These are phyloP conservation scores for Phytopythium helicoides DNA, from an alignment of 352 stramenopile species.

Conservation along the genomic window DNA sequence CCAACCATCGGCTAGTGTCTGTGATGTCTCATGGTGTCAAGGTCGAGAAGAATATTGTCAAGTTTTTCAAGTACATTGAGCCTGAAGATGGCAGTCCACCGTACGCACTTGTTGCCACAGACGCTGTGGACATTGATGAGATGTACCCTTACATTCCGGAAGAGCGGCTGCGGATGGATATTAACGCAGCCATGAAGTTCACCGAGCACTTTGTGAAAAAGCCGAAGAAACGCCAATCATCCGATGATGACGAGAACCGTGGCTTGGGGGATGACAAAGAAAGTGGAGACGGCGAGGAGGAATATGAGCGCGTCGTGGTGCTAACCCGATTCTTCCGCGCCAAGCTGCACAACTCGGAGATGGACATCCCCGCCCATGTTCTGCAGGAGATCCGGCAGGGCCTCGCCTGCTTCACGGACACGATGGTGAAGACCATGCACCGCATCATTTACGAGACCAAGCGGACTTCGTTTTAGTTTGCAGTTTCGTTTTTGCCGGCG, in stretches of 20 bases:
- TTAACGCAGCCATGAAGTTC: slow-evolving; percentile 43
- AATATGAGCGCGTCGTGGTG: slow-evolving; percentile 28
- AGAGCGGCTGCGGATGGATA: slow-evolving; percentile 44
- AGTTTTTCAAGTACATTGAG: slow-evolving; percentile 42
- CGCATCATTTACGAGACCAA: slow-evolving; percentile 29
- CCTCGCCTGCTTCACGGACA: slow-evolving; percentile 28
- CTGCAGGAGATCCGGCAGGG: slow-evolving; percentile 33
- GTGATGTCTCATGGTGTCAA: slow-evolving; percentile 33
- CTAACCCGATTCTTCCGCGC: slow-evolving; percentile 30
- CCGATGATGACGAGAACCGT: too few relatives aligned
- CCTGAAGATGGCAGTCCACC: slow-evolving; percentile 11
- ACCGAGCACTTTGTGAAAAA: slow-evolving; percentile 28
- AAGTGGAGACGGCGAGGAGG: slow-evolving; percentile 12
- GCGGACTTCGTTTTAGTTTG: slow-evolving; percentile 1
- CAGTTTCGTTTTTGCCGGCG: not conserved
- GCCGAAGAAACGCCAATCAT: slow-evolving; percentile 8
- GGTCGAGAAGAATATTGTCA: slow-evolving; percentile 48
- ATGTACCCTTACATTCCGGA: slow-evolving; percentile 42
- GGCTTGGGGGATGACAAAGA: slow-evolving; percentile 4
- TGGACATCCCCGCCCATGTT: slow-evolving; percentile 28
- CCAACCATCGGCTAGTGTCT: slow-evolving; percentile 54
- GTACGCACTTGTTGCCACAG: slow-evolving; percentile 33
- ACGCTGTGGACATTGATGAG: slow-evolving; percentile 53
- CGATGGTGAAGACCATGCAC: slow-evolving; percentile 39
- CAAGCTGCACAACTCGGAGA: slow-evolving; percentile 32